Base-by-base conservation (phyloP, 495 filamentous ascomycete species). In the Lasiosphaeria ovina region DNA sequence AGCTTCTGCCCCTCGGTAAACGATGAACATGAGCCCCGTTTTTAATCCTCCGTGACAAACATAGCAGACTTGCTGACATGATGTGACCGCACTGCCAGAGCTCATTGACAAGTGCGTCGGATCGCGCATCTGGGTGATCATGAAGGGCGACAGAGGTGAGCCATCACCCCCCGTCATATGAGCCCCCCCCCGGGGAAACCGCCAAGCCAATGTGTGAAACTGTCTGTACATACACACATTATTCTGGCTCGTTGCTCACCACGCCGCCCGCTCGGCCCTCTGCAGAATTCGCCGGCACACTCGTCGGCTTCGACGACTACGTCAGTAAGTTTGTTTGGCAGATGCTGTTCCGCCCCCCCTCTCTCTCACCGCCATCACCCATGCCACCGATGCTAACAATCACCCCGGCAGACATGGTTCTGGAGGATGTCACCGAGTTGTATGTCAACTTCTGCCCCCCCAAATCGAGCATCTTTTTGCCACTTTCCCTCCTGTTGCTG, bases 71-170 rank as follows among this genome's bases (percentile, higher is more conserved):
- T 33, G 38, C 59, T 67, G 32, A 14, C 36, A 42, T 56, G 36
- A 66, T 35, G 35, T n/a, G 9, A 3, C 11, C 14, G 34, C 10
- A 34, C 64, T 24, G 24, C 24, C 24, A 97, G 94, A 98, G 75
- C 83, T 98, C 68, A 96, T 98, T 76, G 94, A 98, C 77, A 97
- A 97, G 76, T 98, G 95, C 75, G 91, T 98, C 58, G 94, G 95
- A 42, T 97, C 93, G 24, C 88, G 87, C 66, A 96, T 98, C 74
- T 98, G 94, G 94, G 92, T 98, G 59, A 85, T 98, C 74, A 98
- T 98, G 94, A 97, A 98, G 77, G 91, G 92, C 62, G 94, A 97
- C 74, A 97, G 97, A 80, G 94, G 94, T 89, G 44, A 48, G 47
- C 36, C 55, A 14, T 16, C 31, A 52, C 17, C 38, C 14, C 11